Evolutionary conservation across 169 alveolate genomes (phyloP), one percentile per base, ranked within the genome.

Genomic region (Cryptosporidium parvum): DNA sequence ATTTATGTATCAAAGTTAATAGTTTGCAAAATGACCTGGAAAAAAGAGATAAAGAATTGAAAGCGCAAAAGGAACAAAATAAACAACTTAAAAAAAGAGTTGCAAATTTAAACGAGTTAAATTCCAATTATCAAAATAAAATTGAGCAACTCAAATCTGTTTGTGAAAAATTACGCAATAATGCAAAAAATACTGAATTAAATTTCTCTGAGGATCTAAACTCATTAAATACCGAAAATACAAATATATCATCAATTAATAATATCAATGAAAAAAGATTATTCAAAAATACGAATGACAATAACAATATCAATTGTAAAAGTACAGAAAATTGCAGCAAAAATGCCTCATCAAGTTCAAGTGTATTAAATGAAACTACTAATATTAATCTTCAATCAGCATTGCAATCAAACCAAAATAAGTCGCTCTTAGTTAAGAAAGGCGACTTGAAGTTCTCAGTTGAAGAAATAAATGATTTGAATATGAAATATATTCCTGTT

Each of bases 71-170:
- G 23, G 89, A 80, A 12, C 89, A 80, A 23, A 80, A 80, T 42
- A 80, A 80, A 51, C 89, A 80, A 65, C 75, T 80, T 14, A 80
- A 80, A 42, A 80, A 80, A 45, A 80, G 89, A 67, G 67, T 80
- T 37, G 44, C 89, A 7, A 80, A 80, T 62, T 35, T 80, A 65
- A 80, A 59, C 29, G 89, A 80, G 7, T 14, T 80, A 48, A 80
- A 80, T 44, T 62, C 80, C 8, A 80, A 80, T 26, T 80, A 80
- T 56, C 89, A 80, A 62, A 80, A 39, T 45, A 80, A 80, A 62
- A 80, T 80, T 33, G 89, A 80, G 69, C 80, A 80, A 29, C 21
- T 80, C 18, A 80, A 65, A 45, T 29, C 68, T 21, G 21, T 31
- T 14, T 80, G 89, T 62, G 75, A 80, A 18, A n/a, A 80, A 42